A percentile compares a stretch with the other conserved stretches of the same genome.
phyloP scores from a whole-genome alignment of 441 rosid genomes.

The Pelargonium myrrhifolium region DNA sequence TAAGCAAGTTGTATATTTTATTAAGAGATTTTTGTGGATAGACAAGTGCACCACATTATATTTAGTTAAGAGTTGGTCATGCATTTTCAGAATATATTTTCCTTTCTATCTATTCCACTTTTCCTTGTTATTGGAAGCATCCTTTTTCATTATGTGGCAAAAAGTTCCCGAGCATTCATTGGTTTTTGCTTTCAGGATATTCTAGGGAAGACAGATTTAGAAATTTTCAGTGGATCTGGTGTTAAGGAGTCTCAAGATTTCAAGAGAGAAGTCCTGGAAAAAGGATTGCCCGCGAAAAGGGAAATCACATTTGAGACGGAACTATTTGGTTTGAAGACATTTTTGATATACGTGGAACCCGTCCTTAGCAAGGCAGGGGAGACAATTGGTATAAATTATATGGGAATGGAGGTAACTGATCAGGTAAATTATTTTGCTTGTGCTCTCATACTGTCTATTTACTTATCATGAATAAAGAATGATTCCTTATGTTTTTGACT shows the following conservation, averaged over 20 bases:
- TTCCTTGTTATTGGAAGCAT: neutral
- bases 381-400: conserved; percentile 83
- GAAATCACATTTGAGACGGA: conserved; percentile 87
- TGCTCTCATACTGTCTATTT: conserved; percentile 6
- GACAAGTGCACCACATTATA: neutral
- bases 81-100: neutral
- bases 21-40: neutral
- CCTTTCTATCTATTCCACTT: neutral
- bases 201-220: conserved; percentile 81
- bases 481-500: conserved; percentile 17
- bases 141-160: conserved; percentile 10
- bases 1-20: neutral
- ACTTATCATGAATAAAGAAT: conserved; percentile 4
- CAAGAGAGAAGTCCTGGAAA: conserved; percentile 83
- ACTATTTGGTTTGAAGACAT: conserved; percentile 77
- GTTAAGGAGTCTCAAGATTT: conserved; percentile 92
- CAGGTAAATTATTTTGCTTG: conserved; percentile 42
- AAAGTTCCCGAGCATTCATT: conserved; percentile 5
- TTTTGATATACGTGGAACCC: conserved; percentile 86
- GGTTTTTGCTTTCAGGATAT: conserved; percentile 54
- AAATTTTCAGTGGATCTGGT: conserved; percentile 82
- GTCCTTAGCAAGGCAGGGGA: conserved; percentile 81
- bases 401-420: conserved; percentile 97
- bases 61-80: conserved; percentile 5
- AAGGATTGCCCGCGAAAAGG: conserved; percentile 79